These are phyloP conservation scores for Rossbeevera mucosa DNA, from an alignment of 768 basidiomycete species.

Conservation along the genomic window DNA sequence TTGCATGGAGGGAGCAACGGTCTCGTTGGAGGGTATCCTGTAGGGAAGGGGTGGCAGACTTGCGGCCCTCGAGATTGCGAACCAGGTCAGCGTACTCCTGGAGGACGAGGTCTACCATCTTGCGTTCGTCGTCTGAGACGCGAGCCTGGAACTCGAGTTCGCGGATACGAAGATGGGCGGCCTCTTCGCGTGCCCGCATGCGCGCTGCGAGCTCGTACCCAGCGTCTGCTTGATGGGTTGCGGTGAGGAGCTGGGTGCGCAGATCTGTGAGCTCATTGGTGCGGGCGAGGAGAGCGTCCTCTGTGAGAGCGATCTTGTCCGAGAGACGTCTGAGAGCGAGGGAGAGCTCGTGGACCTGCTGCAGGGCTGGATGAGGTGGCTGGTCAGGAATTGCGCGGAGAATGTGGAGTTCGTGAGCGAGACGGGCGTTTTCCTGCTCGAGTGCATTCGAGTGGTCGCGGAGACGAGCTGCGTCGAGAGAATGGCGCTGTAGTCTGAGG, in stretches of 20 bases:
- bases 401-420: slow-evolving; percentile 50
- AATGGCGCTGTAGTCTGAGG: slow-evolving; percentile 60
- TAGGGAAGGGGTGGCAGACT: slow-evolving; percentile 25
- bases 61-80: slow-evolving; percentile 52
- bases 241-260: slow-evolving; percentile 41
- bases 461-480: slow-evolving; percentile 43
- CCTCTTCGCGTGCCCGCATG: slow-evolving; percentile 53
- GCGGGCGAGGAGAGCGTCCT: slow-evolving; percentile 47
- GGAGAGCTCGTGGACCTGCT: slow-evolving; percentile 51
- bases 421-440: slow-evolving; percentile 54
- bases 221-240: slow-evolving; percentile 40
- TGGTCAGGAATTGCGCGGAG: slow-evolving; percentile 53
- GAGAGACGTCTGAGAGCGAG: slow-evolving; percentile 64
- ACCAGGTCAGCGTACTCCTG: slow-evolving; percentile 76
- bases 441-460: slow-evolving; percentile 30
- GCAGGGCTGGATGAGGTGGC: slow-evolving; percentile 34
- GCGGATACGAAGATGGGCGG: slow-evolving; percentile 43
- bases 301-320: slow-evolving; percentile 62
- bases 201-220: slow-evolving; percentile 55
- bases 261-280: slow-evolving; percentile 44
- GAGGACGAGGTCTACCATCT: slow-evolving; percentile 60
- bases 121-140: slow-evolving; percentile 52
- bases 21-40: slow-evolving; percentile 43
- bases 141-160: slow-evolving; percentile 44
- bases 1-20: slow-evolving; percentile 44